Percentiles rank a stretch among this genome's conserved stretches.
Evolutionary conservation across 2,329 filamentous ascomycete genomes (phyloP).

Genomic region (Proliferodiscus dingleyae): DNA sequence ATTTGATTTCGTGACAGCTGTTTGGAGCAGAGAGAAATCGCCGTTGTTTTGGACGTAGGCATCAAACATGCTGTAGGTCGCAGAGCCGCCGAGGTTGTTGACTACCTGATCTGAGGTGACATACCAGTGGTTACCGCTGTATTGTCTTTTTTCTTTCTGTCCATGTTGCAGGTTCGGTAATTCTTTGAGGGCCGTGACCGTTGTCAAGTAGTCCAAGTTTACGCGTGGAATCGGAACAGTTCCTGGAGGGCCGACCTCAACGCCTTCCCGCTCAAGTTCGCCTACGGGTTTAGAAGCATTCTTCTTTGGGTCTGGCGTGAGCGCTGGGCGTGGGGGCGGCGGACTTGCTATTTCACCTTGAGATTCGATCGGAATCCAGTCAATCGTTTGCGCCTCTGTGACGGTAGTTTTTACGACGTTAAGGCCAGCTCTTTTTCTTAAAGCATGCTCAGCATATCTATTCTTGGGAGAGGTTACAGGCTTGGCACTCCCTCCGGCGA

Average conservation of each 20-base stretch:
- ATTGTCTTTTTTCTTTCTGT: constrained; percentile 3
- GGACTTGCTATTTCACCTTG: constrained; percentile 13
- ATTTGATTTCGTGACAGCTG: constrained; percentile 7
- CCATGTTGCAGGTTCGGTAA: background rate
- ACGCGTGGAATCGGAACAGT: constrained; percentile 13
- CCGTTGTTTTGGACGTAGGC: constrained; percentile 7
- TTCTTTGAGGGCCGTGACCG: background rate
- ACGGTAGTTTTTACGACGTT: constrained; percentile 9
- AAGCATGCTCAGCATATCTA: constrained; percentile 4
- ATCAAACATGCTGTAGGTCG: constrained; percentile 10
- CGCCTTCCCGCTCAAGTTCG: constrained; percentile 7
- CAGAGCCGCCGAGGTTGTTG: constrained; percentile 11
- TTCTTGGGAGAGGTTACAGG: background rate
- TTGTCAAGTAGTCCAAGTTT: constrained; percentile 1
- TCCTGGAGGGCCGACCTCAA: constrained; percentile 10
- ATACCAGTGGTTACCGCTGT: constrained; percentile 12
- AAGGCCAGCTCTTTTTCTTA: constrained; percentile 4
- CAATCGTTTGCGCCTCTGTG: constrained; percentile 11
- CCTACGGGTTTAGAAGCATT: constrained; percentile 2
- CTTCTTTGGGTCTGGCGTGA: background rate
- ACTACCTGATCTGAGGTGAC: constrained; percentile 8
- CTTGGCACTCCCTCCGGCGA: background rate
- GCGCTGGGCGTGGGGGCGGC: constrained; percentile 2
- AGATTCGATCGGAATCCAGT: constrained; percentile 13
- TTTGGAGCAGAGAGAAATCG: constrained; percentile 16